Evolutionary conservation across 192 early-diverging fungal genomes (phyloP).

Genomic region (Entomortierella beljakovae): DNA sequence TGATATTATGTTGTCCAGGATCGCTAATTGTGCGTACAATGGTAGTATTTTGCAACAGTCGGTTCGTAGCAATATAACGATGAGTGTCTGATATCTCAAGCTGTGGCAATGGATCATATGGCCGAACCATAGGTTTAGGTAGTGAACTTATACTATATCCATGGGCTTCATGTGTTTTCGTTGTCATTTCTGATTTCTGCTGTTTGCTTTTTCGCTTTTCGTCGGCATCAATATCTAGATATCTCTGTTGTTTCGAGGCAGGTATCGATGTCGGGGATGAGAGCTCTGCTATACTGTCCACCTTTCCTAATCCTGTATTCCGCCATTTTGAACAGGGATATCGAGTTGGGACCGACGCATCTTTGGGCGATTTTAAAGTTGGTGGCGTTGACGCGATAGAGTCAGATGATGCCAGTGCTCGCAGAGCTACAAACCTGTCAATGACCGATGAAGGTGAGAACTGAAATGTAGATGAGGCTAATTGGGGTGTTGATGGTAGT

Average conservation of each 20-base stretch:
- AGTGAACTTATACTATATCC: too few relatives aligned
- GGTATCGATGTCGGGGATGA: not conserved
- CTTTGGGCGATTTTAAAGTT: not conserved
- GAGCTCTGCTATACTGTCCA: not conserved
- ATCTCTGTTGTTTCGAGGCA: not conserved
- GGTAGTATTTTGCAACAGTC: constrained; percentile 22
- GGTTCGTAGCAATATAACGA: constrained; percentile 18
- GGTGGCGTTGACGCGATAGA: not conserved
- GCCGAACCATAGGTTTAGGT: not conserved
- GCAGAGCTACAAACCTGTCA: constrained; percentile 23
- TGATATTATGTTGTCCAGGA: not conserved
- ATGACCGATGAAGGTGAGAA: constrained; percentile 10
- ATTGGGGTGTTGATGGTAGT: too few relatives aligned
- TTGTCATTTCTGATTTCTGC: too few relatives aligned
- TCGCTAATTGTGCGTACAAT: constrained; percentile 18
- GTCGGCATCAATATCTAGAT: too few relatives aligned
- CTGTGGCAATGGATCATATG: constrained; percentile 2
- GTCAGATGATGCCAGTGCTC: not conserved
- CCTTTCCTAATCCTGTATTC: not conserved
- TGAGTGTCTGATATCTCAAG: not conserved
- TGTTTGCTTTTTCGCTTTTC: too few relatives aligned
- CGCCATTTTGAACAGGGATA: not conserved
- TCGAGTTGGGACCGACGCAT: too few relatives aligned
- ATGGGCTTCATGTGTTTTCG: not conserved
- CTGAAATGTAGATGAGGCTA: not conserved